Conservation (phyloP, 2,329 filamentous ascomycete species). For the Allantophomopsis lycopodina region DNA sequence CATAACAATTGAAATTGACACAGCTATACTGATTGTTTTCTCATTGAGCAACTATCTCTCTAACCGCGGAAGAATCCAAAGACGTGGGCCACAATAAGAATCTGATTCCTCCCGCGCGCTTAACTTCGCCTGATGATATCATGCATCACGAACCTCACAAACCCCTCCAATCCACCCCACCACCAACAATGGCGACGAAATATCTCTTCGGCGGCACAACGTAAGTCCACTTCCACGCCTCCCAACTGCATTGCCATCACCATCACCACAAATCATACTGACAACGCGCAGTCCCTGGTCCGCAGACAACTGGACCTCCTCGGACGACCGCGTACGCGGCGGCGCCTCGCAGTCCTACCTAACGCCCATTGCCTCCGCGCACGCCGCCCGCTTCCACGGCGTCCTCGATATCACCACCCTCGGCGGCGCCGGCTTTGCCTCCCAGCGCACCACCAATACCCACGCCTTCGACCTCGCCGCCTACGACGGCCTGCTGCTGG, state of each 20-base stretch:
- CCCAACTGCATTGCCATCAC: neutral
- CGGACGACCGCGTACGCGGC: conserved; percentile 66
- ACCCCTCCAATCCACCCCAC: neutral
- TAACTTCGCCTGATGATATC: neutral
- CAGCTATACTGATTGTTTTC: too few relatives aligned
- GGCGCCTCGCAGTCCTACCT: conserved; percentile 48
- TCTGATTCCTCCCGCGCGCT: neutral
- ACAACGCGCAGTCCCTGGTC: conserved; percentile 40
- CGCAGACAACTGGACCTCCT: conserved; percentile 47
- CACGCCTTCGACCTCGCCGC: conserved; percentile 47
- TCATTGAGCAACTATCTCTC: too few relatives aligned
- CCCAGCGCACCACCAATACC: conserved; percentile 51
- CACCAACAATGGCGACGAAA: neutral
- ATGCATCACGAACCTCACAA: neutral
- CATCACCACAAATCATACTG: neutral
- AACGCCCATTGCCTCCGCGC: conserved; percentile 16
- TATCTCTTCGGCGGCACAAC: neutral
- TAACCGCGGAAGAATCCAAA: too few relatives aligned
- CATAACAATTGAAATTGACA: too few relatives aligned
- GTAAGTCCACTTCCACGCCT: neutral
- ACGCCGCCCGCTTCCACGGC: conserved; percentile 44
- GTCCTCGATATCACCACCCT: conserved; percentile 60
- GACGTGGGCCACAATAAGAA: too few relatives aligned
- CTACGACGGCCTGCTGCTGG: conserved; percentile 47
- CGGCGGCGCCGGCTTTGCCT: conserved; percentile 72